These are phyloP conservation scores for Chrysosporium queenslandicum DNA, from an alignment of 2,329 filamentous ascomycete species.

Conservation along the genomic window DNA sequence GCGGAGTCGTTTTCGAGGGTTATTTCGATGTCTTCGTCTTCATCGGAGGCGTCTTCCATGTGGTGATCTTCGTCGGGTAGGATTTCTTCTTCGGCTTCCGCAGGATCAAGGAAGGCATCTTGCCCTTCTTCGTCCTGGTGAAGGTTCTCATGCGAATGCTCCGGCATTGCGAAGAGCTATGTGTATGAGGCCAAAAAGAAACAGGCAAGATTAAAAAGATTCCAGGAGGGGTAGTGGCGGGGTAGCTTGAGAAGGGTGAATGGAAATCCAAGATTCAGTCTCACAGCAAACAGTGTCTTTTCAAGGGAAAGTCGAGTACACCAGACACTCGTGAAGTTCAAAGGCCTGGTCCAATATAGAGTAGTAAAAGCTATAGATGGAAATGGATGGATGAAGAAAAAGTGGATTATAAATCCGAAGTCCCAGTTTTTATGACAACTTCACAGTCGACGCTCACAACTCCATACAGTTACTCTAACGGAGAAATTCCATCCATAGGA, in stretches of 20 bases:
- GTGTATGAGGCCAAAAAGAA: neutral
- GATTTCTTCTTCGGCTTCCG: conserved; percentile 70
- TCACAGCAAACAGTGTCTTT: too few relatives aligned
- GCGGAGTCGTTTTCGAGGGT: conserved; percentile 81
- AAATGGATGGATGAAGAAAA: neutral
- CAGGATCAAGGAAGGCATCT: conserved; percentile 62
- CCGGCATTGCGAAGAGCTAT: conserved; percentile 5
- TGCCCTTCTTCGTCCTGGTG: conserved; percentile 41
- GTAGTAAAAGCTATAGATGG: neutral
- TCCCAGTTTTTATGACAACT: too few relatives aligned
- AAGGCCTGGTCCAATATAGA: neutral
- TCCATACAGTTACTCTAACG: too few relatives aligned
- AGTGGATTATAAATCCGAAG: conserved; percentile 13
- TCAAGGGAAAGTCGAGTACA: neutral
- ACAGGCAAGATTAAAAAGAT: neutral
- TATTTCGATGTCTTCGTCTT: conserved; percentile 57
- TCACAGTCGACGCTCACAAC: too few relatives aligned
- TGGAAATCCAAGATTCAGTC: neutral
- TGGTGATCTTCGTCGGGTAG: conserved; percentile 59
- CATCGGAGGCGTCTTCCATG: conserved; percentile 69
- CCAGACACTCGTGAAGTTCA: too few relatives aligned
- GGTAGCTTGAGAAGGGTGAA: neutral
- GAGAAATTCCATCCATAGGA: too few relatives aligned
- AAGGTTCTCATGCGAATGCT: conserved; percentile 4
- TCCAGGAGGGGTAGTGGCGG: conserved; percentile 10